Evolutionary conservation across 306 rosid genomes (phyloP).

Genomic region (Glycine tomentella): DNA sequence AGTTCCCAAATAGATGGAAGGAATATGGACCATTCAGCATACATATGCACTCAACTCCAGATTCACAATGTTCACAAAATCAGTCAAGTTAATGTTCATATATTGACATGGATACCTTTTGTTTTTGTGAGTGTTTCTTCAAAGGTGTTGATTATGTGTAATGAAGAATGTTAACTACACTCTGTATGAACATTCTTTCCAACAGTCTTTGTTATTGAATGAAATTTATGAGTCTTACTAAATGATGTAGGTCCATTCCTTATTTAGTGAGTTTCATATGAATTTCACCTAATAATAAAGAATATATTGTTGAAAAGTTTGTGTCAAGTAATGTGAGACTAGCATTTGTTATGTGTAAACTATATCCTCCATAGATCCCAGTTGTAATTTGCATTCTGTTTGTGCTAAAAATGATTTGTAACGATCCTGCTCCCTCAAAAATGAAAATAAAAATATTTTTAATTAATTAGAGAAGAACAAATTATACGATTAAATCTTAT

Average conservation of each 20-base stretch:
- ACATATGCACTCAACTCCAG: slow-evolving; percentile 24
- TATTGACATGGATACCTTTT: neutral
- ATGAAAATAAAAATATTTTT: neutral
- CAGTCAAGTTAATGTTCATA: slow-evolving; percentile 1
- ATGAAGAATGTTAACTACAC: neutral
- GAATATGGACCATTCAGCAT: slow-evolving; percentile 19
- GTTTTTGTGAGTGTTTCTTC: slow-evolving; percentile 6
- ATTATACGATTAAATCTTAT: neutral
- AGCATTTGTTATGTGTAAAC: slow-evolving; percentile 12
- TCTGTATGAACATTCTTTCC: neutral
- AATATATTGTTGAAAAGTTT: slow-evolving; percentile 1
- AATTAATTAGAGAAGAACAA: slow-evolving; percentile 11
- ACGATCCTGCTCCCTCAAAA: neutral
- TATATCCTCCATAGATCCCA: slow-evolving; percentile 1
- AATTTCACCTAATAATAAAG: neutral
- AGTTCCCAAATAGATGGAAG: slow-evolving; percentile 62
- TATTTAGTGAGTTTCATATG: neutral
- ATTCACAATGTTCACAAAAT: slow-evolving; percentile 31
- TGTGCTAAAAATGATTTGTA: slow-evolving; percentile 19
- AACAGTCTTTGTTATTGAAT: neutral
- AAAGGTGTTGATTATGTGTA: slow-evolving; percentile 29
- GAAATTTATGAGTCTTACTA: neutral
- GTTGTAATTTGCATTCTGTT: slow-evolving; percentile 8
- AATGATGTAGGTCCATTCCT: neutral
- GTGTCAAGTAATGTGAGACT: neutral